A percentile compares a stretch with the other conserved stretches of the same genome.
phyloP scores from a whole-genome alignment of 345 rosid genomes.

The Mangifera indica region DNA sequence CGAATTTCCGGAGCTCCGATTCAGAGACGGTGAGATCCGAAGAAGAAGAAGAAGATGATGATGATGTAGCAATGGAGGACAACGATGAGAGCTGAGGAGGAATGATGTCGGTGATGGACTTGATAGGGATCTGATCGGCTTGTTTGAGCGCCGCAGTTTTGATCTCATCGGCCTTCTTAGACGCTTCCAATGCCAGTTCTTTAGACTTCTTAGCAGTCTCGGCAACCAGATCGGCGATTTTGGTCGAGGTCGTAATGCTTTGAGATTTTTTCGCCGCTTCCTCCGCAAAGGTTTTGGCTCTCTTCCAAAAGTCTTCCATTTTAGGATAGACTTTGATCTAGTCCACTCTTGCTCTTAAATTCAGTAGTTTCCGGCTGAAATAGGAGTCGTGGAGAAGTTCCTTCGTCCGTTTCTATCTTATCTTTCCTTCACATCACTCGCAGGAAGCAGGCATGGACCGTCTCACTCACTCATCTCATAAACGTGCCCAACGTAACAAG shows the following conservation, averaged over 20 bases:
- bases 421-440: background rate
- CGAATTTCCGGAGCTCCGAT: conserved; percentile 60
- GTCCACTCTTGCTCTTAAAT: background rate
- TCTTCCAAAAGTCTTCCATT: conserved; percentile 90
- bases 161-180: conserved; percentile 73
- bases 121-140: conserved; percentile 85
- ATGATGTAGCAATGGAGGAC: conserved; percentile 37
- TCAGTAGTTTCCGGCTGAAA: background rate
- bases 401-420: background rate
- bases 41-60: conserved; percentile 37
- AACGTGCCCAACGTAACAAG: background rate
- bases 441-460: background rate
- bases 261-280: conserved; percentile 87
- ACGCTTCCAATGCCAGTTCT: conserved; percentile 86
- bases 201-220: conserved; percentile 90
- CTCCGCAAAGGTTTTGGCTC: conserved; percentile 78
- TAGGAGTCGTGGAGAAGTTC: too few relatives aligned
- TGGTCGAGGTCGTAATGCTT: conserved; percentile 53
- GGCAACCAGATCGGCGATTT: conserved; percentile 69
- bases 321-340: background rate
- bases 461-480: conserved; percentile 25
- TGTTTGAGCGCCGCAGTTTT: conserved; percentile 75
- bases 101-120: conserved; percentile 71
- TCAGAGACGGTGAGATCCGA: conserved; percentile 38
- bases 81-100: conserved; percentile 58